phyloP scores from a whole-genome alignment of 202 grass and related monocot genomes.

The Hordeum pubiflorum region DNA sequence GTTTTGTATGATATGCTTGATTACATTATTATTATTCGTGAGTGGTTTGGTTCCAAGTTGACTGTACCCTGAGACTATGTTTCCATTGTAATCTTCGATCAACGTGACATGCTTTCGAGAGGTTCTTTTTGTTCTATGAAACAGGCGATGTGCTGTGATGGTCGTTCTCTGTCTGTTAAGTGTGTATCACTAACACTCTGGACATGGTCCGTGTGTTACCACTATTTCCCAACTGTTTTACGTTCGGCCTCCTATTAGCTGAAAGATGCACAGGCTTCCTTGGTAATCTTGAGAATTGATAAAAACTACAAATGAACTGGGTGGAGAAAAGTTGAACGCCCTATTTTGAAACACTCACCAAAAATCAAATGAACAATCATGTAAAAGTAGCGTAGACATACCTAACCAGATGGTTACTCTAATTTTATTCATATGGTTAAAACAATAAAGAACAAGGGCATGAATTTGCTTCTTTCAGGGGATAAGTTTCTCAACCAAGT shows the following conservation, averaged over 20 bases:
- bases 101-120: neutral
- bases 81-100: neutral
- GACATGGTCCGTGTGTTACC: neutral
- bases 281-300: neutral
- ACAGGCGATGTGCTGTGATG: neutral
- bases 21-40: neutral
- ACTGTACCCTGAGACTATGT: neutral
- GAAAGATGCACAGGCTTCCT: neutral
- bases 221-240: neutral
- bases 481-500: neutral
- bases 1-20: neutral
- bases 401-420: neutral
- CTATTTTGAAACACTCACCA: neutral
- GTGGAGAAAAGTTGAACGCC: neutral
- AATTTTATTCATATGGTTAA: neutral
- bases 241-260: neutral
- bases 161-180: neutral
- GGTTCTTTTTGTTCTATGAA: neutral
- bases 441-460: neutral
- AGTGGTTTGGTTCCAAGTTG: neutral
- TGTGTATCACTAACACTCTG: neutral
- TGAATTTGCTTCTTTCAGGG: neutral
- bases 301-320: neutral
- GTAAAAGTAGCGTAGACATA: neutral
- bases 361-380: neutral